phyloP scores from a whole-genome alignment of 1,284 basidiomycete genomes.

The Neotropicomus parvogracilis region DNA sequence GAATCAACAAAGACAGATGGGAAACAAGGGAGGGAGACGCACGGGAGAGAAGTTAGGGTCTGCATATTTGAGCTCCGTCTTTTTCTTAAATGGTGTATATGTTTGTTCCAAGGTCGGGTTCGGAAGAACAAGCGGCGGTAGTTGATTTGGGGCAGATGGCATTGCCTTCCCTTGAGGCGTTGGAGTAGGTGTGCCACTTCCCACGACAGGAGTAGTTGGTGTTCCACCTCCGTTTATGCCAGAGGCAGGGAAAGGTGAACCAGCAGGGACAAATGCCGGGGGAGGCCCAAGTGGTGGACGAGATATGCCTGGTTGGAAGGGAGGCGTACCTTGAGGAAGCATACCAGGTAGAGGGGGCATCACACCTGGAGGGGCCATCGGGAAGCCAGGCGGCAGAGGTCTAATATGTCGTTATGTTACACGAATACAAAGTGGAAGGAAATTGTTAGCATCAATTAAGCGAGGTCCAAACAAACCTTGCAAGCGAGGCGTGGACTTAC shows the following conservation, averaged over 20 bases:
- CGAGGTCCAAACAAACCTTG: slow-evolving; percentile 26
- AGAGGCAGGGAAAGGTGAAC: slow-evolving; percentile 20
- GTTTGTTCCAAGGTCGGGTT: slow-evolving; percentile 57
- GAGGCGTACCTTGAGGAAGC: slow-evolving; percentile 35
- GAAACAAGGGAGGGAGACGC: slow-evolving; percentile 27
- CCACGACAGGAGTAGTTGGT: slow-evolving; percentile 11
- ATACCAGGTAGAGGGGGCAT: slow-evolving; percentile 37
- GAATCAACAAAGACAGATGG: not conserved
- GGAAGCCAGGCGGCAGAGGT: slow-evolving; percentile 45
- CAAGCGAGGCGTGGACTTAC: slow-evolving; percentile 35
- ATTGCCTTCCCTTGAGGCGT: slow-evolving; percentile 17
- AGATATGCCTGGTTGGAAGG: slow-evolving; percentile 39
- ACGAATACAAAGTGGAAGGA: slow-evolving; percentile 5
- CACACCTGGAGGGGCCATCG: slow-evolving; percentile 35
- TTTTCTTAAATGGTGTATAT: slow-evolving; percentile 73
- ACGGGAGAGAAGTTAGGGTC: slow-evolving; percentile 78
- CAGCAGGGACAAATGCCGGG: slow-evolving; percentile 37
- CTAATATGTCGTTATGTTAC: slow-evolving; percentile 29
- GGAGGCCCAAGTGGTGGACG: slow-evolving; percentile 38
- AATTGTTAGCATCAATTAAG: slow-evolving; percentile 20
- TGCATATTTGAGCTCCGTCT: slow-evolving; percentile 68
- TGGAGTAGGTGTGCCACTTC: slow-evolving; percentile 25
- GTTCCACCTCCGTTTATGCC: slow-evolving; percentile 20
- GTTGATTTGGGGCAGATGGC: slow-evolving; percentile 24
- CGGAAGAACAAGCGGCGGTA: slow-evolving; percentile 48